These are phyloP conservation scores for Aurifilum marmelostoma DNA, from an alignment of 2,329 filamentous ascomycete genomes.

Conservation along the genomic window DNA sequence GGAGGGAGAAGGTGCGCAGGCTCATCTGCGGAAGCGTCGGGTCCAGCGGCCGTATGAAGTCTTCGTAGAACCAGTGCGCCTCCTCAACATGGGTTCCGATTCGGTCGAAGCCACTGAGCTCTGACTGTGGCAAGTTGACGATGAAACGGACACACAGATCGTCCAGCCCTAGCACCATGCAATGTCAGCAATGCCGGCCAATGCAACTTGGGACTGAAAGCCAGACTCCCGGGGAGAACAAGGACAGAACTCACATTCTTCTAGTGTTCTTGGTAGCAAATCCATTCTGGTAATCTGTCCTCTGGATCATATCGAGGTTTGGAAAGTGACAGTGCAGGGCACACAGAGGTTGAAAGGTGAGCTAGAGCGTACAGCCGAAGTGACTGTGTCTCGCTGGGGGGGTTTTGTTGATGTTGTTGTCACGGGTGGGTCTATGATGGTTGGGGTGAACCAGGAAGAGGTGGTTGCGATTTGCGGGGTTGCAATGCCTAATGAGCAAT, in stretches of 20 bases:
- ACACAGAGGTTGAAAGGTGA: neutral
- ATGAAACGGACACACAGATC: conserved; percentile 98
- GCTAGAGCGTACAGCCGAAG: neutral
- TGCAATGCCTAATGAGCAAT: conserved; percentile 6
- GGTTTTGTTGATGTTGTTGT: conserved; percentile 16
- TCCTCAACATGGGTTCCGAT: conserved; percentile 99
- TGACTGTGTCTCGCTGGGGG: neutral
- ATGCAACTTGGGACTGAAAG: conserved; percentile 9
- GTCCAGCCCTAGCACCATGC: conserved; percentile 75
- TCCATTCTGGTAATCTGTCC: conserved; percentile 24
- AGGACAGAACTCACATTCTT: conserved; percentile 26
- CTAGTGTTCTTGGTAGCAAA: conserved; percentile 26
- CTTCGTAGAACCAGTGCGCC: conserved; percentile 99
- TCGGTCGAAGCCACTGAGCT: conserved; percentile 85
- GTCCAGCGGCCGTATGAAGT: conserved; percentile 92
- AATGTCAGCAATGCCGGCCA: conserved; percentile 27
- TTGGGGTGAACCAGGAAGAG: conserved; percentile 16
- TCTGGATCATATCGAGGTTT: conserved; percentile 25
- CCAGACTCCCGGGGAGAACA: neutral
- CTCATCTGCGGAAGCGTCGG: conserved; percentile 82
- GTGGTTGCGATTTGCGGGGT: neutral
- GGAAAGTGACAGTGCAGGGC: conserved; percentile 16
- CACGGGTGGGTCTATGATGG: conserved; percentile 15
- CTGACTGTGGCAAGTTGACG: conserved; percentile 91
- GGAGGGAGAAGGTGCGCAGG: conserved; percentile 81